Base-by-base conservation (phyloP, 257 asterid genomes). In the Echium plantagineum region DNA sequence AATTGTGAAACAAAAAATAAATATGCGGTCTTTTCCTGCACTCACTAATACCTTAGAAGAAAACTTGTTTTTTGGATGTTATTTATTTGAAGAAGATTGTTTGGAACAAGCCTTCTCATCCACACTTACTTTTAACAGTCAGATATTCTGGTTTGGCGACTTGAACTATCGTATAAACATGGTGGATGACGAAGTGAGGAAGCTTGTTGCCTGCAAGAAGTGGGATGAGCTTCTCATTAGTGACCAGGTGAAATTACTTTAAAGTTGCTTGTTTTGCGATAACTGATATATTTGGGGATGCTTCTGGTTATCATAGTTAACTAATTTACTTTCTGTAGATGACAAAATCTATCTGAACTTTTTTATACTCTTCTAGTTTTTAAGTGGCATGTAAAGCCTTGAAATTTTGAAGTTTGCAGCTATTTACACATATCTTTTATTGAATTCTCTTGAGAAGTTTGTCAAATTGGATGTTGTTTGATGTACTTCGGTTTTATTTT, bases 91-190 rank as follows among this genome's bases (percentile, higher is more conserved):
- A 2, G 19, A 13, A 16, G 53, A 58, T 10, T n/a, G 32, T 63
- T 28, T 26, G n/a, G 10, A 21, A 51, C 38, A 49, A 58, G 28
- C 72, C 66, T 63, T 58, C 57, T 47, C 53, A 49, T 30, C 22
- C 31, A 48, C 17, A 75, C 30, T 67, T 55, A 63, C n/a, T 42
- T 54, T 72, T 58, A 66, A 71, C 96, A 90, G 96, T 71, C 84
- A 82, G 79, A 85, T 87, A 81, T 90, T 90, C 81, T 90, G 98
- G 96, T 85, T 90, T 59, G 98, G 98, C n/a, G 98, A 90, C 70
- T 72, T 90, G 78, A 90, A 90, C 42, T 90, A 90, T 72, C 94
- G 98, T 52, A 74, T 90, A 73, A 85, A 73, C 74, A 68, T 90
- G 86, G 49, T 57, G 38, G 94, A 87, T 66, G 72, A 64, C 54